Evolutionary conservation across 2,329 filamentous ascomycete species (phyloP), one percentile per base, ranked within the genome.

Genomic region (Exophiala spinifera): DNA sequence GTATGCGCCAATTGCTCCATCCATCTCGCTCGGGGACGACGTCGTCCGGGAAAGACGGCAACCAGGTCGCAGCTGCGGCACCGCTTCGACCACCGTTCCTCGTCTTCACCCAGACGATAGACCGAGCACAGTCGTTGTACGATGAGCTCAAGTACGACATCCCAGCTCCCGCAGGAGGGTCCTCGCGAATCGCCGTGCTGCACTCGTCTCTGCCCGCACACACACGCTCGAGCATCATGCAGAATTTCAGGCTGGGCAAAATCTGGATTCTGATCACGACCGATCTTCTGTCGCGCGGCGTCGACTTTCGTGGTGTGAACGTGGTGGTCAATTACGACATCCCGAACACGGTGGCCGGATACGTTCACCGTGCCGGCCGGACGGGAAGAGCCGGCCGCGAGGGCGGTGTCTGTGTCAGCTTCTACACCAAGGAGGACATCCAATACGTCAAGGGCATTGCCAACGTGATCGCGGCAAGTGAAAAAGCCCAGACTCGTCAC

Each of bases 271-370:
- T 99, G 33, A 94, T 99, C 69, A 97, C 94, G 0, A 99, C 94
- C 0, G 94, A 99, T 67, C 82, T 99, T 6, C 79, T 99, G 10
- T 88, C 91, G 14, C 88, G 94, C 31, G 94, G 94, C 17, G 86
- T 99, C 37, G 94, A 99, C 71, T 96, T 99, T 74, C 85, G 88
- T 7, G 94, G 94, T 46, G 86, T 99, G 60, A 96, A 96, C 66
- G 91, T 91, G 43, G 91, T 99, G 0, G 88, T 99, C 48, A 99
- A 97, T 73, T 99, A 96, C 73, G 94, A 99, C 70, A 90, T 96
- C 7, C 94, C 94, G 0, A 89, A 86, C n/a, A 91, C 88, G 0
- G 87, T 88, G 4, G 92, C 91, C 0, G 85, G 84, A 1, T 99
- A 99, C 67, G 88, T 99, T 5, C 94, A 99, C 72, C 88, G 94